Evolutionary conservation across 495 filamentous ascomycete genomes (phyloP).

Genomic region (Platismatia glauca): DNA sequence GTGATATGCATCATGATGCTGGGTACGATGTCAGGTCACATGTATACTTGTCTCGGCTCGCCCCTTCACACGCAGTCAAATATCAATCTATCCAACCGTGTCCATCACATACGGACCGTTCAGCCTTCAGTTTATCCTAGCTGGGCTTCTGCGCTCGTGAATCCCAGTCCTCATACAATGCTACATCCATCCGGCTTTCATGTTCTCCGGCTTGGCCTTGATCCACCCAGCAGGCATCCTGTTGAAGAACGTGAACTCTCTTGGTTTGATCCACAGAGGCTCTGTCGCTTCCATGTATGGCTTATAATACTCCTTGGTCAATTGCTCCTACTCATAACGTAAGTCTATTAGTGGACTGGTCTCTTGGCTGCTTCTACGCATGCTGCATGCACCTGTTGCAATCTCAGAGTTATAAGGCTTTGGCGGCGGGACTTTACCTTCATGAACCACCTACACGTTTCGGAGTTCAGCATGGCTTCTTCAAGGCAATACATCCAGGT

Average conservation of each 20-base stretch:
- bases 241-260: slow-evolving; percentile 33
- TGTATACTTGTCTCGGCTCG: background rate
- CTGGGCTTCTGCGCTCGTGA: background rate
- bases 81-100: background rate
- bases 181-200: background rate
- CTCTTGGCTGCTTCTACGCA: background rate
- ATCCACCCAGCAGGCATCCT: slow-evolving; percentile 22
- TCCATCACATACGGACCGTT: background rate
- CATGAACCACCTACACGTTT: background rate
- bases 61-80: background rate
- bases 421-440: background rate
- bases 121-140: too few relatives aligned
- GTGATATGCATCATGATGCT: too few relatives aligned
- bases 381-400: background rate
- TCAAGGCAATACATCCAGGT: too few relatives aligned
- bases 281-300: slow-evolving; percentile 39
- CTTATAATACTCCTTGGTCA: slow-evolving; percentile 43
- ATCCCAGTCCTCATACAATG: background rate
- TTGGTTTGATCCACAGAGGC: slow-evolving; percentile 41
- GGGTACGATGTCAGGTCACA: background rate
- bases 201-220: background rate
- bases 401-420: background rate
- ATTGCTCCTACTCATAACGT: slow-evolving; percentile 32
- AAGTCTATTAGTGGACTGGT: background rate
- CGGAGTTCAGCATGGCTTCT: background rate